Evolutionary conservation across 2,329 filamentous ascomycete species (phyloP).

Genomic region (Colletotrichum viniferum): DNA sequence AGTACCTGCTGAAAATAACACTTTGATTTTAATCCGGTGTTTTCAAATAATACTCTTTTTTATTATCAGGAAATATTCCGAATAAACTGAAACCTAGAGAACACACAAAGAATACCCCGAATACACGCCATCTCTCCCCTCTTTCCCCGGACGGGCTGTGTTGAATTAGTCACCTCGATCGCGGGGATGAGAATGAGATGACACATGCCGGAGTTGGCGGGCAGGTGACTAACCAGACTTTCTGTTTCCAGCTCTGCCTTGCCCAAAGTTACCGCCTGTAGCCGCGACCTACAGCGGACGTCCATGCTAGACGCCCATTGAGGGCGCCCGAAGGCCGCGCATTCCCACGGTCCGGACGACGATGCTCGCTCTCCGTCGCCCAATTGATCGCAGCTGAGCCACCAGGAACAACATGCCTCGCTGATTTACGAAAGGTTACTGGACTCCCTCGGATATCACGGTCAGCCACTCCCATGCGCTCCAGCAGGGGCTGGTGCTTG

Average conservation of each 20-base stretch:
- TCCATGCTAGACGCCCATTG: not conserved
- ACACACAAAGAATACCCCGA: not conserved
- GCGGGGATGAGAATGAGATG: not conserved
- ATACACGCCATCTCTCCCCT: not conserved
- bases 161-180: not conserved
- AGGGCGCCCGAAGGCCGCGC: not conserved
- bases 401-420: not conserved
- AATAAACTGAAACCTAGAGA: not conserved
- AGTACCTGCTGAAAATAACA: slow-evolving; percentile 2
- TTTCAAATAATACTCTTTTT: not conserved
- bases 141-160: not conserved
- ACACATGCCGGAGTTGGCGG: not conserved
- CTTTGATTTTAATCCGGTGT: not conserved
- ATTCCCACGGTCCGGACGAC: not conserved
- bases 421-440: not conserved
- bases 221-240: not conserved
- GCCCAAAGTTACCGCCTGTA: not conserved
- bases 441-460: not conserved
- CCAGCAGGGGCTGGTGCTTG: not conserved
- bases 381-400: not conserved
- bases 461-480: not conserved
- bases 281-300: not conserved
- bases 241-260: not conserved
- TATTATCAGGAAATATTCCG: not conserved
- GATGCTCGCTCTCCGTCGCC: not conserved